These are phyloP conservation scores for Leccinum aurantiacum DNA, from an alignment of 768 basidiomycete species.

Conservation along the genomic window DNA sequence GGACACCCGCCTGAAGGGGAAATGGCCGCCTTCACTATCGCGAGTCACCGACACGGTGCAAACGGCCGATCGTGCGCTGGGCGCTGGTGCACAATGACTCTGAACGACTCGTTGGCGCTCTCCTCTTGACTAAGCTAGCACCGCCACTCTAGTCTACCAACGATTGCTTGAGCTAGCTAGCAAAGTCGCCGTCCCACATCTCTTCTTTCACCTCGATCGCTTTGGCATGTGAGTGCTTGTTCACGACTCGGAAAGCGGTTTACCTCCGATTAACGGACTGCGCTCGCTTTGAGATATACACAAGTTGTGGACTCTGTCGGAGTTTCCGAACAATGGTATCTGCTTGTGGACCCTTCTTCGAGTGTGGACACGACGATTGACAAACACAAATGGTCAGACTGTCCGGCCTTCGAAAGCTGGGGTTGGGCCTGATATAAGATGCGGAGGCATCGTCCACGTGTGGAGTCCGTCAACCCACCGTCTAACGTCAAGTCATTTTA, in stretches of 20 bases:
- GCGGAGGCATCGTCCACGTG: neutral
- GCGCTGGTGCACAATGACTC: too few species aligned
- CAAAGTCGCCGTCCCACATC: neutral
- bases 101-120: too few species aligned
- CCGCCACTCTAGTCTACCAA: neutral
- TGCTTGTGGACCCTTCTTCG: neutral
- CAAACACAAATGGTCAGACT: constrained; percentile 8
- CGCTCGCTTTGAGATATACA: neutral
- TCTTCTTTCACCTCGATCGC: neutral
- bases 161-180: neutral
- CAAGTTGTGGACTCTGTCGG: constrained; percentile 9
- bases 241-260: neutral
- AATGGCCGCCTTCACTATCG: neutral
- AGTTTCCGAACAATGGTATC: constrained; percentile 19
- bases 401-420: constrained; percentile 4
- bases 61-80: neutral
- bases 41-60: neutral
- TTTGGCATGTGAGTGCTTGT: constrained; percentile 8
- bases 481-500: constrained; percentile 1
- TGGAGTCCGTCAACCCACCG: neutral
- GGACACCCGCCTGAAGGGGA: neutral
- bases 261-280: neutral
- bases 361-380: constrained; percentile 7
- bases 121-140: neutral
- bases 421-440: constrained; percentile 20